These are phyloP conservation scores for Boehmeria nivea DNA, from an alignment of 306 rosid species.

Conservation along the genomic window DNA sequence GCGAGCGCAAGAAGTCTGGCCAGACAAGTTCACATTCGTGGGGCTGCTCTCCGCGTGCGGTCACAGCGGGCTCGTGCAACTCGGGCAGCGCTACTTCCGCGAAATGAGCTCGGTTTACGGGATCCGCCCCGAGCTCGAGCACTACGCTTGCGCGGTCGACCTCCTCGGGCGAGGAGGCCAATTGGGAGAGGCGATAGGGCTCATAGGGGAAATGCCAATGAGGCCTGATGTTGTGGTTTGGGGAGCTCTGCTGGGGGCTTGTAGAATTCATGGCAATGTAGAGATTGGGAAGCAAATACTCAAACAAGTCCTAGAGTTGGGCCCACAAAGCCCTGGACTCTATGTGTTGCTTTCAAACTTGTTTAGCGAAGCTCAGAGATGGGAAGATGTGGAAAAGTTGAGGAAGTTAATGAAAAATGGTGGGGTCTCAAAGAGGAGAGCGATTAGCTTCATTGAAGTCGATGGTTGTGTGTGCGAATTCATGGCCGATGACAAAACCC, in stretches of 20 bases:
- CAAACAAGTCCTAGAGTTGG: slow-evolving; percentile 61
- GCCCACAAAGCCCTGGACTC: slow-evolving; percentile 46
- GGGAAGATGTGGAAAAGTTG: slow-evolving; percentile 61
- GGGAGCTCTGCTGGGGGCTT: slow-evolving; percentile 83
- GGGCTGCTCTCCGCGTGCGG: slow-evolving; percentile 75
- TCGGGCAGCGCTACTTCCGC: slow-evolving; percentile 48
- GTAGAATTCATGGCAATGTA: slow-evolving; percentile 50
- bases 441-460: slow-evolving; percentile 57
- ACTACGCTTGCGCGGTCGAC: slow-evolving; percentile 74
- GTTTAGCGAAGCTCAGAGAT: slow-evolving; percentile 61
- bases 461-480: slow-evolving; percentile 38
- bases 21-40: slow-evolving; percentile 67
- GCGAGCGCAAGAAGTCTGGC: slow-evolving; percentile 37
- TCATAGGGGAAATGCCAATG: slow-evolving; percentile 55
- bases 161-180: slow-evolving; percentile 64
- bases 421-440: slow-evolving; percentile 52
- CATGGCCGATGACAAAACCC: slow-evolving; percentile 51
- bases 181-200: slow-evolving; percentile 48
- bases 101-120: slow-evolving; percentile 39
- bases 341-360: slow-evolving; percentile 66
- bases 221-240: slow-evolving; percentile 64
- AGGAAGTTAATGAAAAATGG: slow-evolving; percentile 52
- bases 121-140: slow-evolving; percentile 51
- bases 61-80: slow-evolving; percentile 55
- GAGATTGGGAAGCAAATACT: slow-evolving; percentile 53